A percentile compares a stretch with the other conserved stretches of the same genome.
Evolutionary conservation across 148 eudicot genomes (phyloP).

Genomic region (Camellia japonica): DNA sequence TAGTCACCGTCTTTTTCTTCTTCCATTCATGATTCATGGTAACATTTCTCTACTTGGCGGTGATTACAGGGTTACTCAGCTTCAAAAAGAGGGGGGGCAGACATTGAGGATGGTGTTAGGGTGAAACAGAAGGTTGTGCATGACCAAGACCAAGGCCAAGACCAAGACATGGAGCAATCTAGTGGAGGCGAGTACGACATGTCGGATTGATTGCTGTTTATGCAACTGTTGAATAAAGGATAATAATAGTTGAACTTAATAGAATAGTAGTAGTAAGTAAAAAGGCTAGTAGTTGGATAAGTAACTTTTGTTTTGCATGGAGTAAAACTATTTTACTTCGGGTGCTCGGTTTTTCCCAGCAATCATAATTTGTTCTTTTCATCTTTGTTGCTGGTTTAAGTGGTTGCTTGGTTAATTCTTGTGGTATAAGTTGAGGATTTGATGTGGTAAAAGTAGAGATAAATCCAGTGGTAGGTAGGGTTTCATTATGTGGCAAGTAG

Average conservation of each 20-base stretch:
- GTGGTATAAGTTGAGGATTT: too few relatives aligned
- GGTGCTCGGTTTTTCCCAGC: not conserved
- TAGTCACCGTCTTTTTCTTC: not conserved
- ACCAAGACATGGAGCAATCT: slow-evolving; percentile 51
- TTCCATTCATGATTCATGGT: not conserved
- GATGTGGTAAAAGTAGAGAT: too few relatives aligned
- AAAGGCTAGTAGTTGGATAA: not conserved
- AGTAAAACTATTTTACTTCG: not conserved
- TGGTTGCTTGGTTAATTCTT: too few relatives aligned
- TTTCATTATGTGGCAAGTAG: too few relatives aligned
- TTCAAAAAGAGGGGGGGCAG: slow-evolving; percentile 35
- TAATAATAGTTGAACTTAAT: not conserved
- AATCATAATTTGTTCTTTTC: not conserved
- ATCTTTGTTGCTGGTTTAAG: too few relatives aligned
- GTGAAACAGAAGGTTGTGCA: slow-evolving; percentile 28
- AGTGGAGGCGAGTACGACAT: slow-evolving; percentile 55
- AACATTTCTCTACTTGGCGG: not conserved
- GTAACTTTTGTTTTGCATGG: not conserved
- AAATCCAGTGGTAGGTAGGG: too few relatives aligned
- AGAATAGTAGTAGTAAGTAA: slow-evolving; percentile 3
- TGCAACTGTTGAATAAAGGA: not conserved
- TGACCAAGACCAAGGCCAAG: slow-evolving; percentile 44
- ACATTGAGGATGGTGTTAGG: slow-evolving; percentile 37
- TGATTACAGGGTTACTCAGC: slow-evolving; percentile 41
- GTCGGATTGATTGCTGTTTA: slow-evolving; percentile 39